Conservation (phyloP, 108 stramenopile species). For the Stephanodiscus minutulus region DNA sequence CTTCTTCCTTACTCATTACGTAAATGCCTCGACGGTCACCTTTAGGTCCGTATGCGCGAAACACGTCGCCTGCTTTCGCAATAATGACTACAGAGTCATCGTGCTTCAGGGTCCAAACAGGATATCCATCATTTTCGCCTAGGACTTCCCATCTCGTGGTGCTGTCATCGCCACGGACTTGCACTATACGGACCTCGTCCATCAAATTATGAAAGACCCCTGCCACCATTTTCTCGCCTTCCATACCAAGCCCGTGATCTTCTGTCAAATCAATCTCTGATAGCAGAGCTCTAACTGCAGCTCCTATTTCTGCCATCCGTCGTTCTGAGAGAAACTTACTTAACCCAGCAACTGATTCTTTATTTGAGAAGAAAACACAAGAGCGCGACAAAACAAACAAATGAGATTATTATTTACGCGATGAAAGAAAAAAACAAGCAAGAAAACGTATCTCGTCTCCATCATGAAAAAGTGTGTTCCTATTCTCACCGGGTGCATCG, state of each 20-base stretch:
- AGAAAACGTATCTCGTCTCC: too few species aligned
- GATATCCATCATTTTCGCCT: constrained; percentile 11
- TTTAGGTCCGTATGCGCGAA: constrained; percentile 19
- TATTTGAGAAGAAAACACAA: too few species aligned
- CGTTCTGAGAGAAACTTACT: constrained; percentile 31
- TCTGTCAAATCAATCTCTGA: constrained; percentile 39
- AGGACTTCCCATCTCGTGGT: constrained; percentile 9
- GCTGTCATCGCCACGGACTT: background rate
- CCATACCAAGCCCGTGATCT: constrained; percentile 41
- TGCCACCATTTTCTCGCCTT: constrained; percentile 32
- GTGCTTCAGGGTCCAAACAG: constrained; percentile 6
- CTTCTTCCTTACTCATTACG: constrained; percentile 10
- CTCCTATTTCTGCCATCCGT: constrained; percentile 43
- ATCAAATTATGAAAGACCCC: constrained; percentile 43
- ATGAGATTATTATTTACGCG: too few species aligned
- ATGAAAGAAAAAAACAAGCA: too few species aligned
- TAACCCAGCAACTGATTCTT: constrained; percentile 38
- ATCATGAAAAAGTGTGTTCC: too few species aligned
- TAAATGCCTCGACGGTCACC: constrained; percentile 11
- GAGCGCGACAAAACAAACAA: too few species aligned
- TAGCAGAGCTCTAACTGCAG: constrained; percentile 29
- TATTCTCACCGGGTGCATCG: constrained; percentile 42
- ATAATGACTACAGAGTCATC: constrained; percentile 21
- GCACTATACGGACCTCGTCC: constrained; percentile 18
- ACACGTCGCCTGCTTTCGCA: constrained; percentile 35